Percentiles rank a stretch among this genome's conserved stretches.
Evolutionary conservation across 495 filamentous ascomycete species (phyloP).

Genomic region (Neurospora terricola): DNA sequence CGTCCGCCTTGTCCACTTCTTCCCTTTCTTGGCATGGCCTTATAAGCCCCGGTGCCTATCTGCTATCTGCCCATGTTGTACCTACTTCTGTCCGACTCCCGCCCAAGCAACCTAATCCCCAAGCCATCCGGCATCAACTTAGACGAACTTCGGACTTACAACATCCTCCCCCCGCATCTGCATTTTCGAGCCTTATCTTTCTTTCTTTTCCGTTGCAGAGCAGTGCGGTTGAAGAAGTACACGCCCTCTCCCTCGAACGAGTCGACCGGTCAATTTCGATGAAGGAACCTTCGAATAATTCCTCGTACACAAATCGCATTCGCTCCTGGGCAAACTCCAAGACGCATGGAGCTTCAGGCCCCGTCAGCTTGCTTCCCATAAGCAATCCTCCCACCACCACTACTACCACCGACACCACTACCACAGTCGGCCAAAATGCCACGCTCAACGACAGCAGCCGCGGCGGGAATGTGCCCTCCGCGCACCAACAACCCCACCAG

Average conservation of each 20-base stretch:
- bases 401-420: neutral
- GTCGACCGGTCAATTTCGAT: slow-evolving; percentile 36
- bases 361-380: slow-evolving; percentile 26
- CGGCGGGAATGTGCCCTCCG: neutral
- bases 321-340: slow-evolving; percentile 45
- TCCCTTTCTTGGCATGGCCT: neutral
- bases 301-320: slow-evolving; percentile 45
- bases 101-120: neutral
- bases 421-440: slow-evolving; percentile 15
- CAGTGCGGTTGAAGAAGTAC: neutral
- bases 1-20: neutral
- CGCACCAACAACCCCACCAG: neutral
- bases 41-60: neutral
- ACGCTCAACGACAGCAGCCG: slow-evolving; percentile 8
- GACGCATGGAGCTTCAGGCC: slow-evolving; percentile 43
- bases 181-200: neutral
- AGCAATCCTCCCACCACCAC: slow-evolving; percentile 15
- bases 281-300: slow-evolving; percentile 51
- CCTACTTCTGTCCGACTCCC: neutral
- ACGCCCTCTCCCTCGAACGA: neutral
- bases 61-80: neutral
- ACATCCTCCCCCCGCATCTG: neutral
- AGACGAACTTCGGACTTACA: neutral
- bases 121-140: neutral
- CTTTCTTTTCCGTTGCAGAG: neutral